Evolutionary conservation across 1,284 basidiomycete species (phyloP), one percentile per base, ranked within the genome.

Genomic region (Naganishia albida): DNA sequence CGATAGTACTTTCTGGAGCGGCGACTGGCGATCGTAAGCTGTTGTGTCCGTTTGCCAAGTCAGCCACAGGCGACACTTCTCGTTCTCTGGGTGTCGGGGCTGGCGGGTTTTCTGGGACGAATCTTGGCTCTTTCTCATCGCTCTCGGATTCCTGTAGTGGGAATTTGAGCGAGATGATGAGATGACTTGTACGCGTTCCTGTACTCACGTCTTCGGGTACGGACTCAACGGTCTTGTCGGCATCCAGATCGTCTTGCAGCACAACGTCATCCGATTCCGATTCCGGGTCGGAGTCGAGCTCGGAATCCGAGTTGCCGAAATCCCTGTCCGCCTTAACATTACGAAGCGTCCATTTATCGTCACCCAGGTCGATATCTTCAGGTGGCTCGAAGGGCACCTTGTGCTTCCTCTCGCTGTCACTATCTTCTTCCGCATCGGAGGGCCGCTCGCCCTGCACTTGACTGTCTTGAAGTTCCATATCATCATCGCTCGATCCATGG

Each of bases 401-500:
- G 48, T 57, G 52, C 23, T 53, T 53, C 7, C 60, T 54, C 2
- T 59, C 54, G 38, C 34, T 38, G 26, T 28, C 30, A 18, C 59
- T 62, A 18, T 65, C 60, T 23, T 72, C 76, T 8, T 75, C 75
- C 28, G 75, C 74, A 43, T 72, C 74, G n/a, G 75, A 75, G 10
- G 75, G 72, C 15, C 69, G 72, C 16, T 74, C 62, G 10, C 75
- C 69, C 28, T 79, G 78, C 6, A 76, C 8, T 75, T 74, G 15
- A 70, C 72, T 6, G 75, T 43, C 26, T 44, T 43, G 13, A 73
- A 67, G 66, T 72, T 76, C 66, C 70, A n/a, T 64, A 54, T 49
- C 40, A 4, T 28, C 50, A 49, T 55, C 52, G 16, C 60, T 34
- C 26, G 52, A 62, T 18, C n/a, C 20, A 7, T 53, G 26, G 0